These are phyloP conservation scores for Albophoma yamanashiensis DNA, from an alignment of 2,329 filamentous ascomycete genomes.

Conservation along the genomic window DNA sequence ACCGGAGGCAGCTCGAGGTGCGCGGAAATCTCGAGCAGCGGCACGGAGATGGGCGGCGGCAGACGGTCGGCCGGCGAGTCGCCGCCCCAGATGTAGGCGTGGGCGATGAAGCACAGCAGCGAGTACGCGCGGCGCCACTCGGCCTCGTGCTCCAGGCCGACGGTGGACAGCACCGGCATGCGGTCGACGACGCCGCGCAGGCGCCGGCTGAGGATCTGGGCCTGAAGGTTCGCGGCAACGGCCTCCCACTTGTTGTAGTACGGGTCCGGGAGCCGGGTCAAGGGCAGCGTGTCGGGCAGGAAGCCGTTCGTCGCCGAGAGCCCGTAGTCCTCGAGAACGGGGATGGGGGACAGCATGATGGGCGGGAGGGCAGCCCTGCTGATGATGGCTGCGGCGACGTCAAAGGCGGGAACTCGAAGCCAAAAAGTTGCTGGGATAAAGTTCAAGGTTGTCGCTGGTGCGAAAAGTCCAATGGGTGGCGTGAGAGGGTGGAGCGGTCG, in stretches of 20 bases:
- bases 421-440: neutral
- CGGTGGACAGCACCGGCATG: constrained; percentile 74
- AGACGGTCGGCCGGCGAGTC: constrained; percentile 69
- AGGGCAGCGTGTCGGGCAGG: constrained; percentile 68
- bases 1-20: constrained; percentile 82
- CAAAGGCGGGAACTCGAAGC: neutral
- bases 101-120: constrained; percentile 80
- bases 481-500: neutral
- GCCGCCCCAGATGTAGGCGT: constrained; percentile 95
- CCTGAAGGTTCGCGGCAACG: constrained; percentile 75
- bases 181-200: constrained; percentile 69
- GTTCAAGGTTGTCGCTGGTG: neutral
- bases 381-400: neutral
- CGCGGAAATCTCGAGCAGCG: constrained; percentile 65
- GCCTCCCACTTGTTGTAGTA: constrained; percentile 97
- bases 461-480: neutral
- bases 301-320: constrained; percentile 75
- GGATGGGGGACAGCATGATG: constrained; percentile 49
- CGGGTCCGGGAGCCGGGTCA: constrained; percentile 70
- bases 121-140: constrained; percentile 95
- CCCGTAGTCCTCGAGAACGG: constrained; percentile 64
- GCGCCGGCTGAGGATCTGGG: constrained; percentile 73
- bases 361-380: neutral
- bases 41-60: constrained; percentile 73
- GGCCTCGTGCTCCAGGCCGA: constrained; percentile 67